phyloP scores from a whole-genome alignment of 352 stramenopile genomes.

The Globisporangium radiosum region DNA sequence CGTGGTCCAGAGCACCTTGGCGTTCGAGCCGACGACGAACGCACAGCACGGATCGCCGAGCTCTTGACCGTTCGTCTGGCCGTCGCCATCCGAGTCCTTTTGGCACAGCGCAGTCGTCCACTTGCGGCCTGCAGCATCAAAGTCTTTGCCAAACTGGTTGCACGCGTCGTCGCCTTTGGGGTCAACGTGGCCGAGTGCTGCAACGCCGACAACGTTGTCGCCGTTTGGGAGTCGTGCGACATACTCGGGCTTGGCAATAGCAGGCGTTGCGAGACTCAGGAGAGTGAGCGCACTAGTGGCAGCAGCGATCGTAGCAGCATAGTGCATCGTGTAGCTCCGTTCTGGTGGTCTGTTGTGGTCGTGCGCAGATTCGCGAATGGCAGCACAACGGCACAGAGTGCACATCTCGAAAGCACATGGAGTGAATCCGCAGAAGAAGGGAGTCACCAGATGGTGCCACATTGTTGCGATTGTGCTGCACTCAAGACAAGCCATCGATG shows the following conservation, averaged over 20 bases:
- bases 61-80: conserved; percentile 49
- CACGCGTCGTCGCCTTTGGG: conserved; percentile 6
- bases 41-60: conserved; percentile 51
- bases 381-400: not conserved
- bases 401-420: not conserved
- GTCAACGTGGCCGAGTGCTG: conserved; percentile 27
- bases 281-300: not conserved
- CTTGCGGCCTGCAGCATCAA: conserved; percentile 20
- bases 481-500: no score
- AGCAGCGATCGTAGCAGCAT: not conserved
- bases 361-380: not conserved
- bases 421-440: not conserved
- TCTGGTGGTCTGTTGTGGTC: conserved; percentile 1
- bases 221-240: conserved; percentile 27
- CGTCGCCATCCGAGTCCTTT: conserved; percentile 34
- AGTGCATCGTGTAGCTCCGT: not conserved
- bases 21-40: conserved; percentile 12
- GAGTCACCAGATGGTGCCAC: not conserved
- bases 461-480: no score
- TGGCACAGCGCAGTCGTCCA: conserved; percentile 33
- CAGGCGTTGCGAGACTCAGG: not conserved
- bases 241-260: conserved; percentile 7
- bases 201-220: conserved; percentile 22
- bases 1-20: conserved; percentile 10
- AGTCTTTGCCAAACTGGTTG: conserved; percentile 30